Base-by-base conservation (phyloP, 345 rosid species). In the Melastoma malabathricum region DNA sequence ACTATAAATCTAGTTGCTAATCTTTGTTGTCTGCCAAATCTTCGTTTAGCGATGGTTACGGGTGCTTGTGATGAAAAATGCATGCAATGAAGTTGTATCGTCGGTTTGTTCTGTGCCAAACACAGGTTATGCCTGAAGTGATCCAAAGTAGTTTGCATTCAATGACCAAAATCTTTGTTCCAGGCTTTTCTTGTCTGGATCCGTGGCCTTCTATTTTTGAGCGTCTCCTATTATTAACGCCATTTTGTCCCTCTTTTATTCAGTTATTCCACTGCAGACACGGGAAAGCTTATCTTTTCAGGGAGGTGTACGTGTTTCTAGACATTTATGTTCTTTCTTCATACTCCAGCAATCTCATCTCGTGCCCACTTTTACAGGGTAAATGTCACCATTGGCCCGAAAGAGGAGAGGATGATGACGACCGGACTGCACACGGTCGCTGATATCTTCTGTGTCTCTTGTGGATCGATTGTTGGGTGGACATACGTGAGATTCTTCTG, bases 251-350 rank as follows among this genome's bases (percentile, higher is more conserved):
- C 59, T 59, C 54, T 67, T 73, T 58, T 64, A 64, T 69, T 72
- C 80, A 92, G 98, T 67, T 88, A 58, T 92, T 92, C 79, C 84
- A 81, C 52, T 16, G 72, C 80, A 84, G 75, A 72, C 86, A 92
- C 75, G 98, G 98, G 72, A 83, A 75, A 70, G 99, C 99, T 63
- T 93, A 88, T 75, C 97, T 93, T 73, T 93, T 93, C 85, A 66
- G 52, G 50, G 85, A 83, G 68, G 99, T 88, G 99, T 93, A 88
- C 88, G 99, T 85, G 64, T 68, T 77, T 64, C 72, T 52, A 59
- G 60, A 50, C 47, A 64, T 66, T 49, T 63, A 47, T 22, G 45
- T 55, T 66, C 59, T 25, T 23, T 62, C 41, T 8, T 34, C 12
- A 9, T 34, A 6, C 41, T 5, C 12, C 12, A 6, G 10, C 41